Evolutionary conservation across 2,329 filamentous ascomycete genomes (phyloP).

Genomic region (Fusarium torreyae): DNA sequence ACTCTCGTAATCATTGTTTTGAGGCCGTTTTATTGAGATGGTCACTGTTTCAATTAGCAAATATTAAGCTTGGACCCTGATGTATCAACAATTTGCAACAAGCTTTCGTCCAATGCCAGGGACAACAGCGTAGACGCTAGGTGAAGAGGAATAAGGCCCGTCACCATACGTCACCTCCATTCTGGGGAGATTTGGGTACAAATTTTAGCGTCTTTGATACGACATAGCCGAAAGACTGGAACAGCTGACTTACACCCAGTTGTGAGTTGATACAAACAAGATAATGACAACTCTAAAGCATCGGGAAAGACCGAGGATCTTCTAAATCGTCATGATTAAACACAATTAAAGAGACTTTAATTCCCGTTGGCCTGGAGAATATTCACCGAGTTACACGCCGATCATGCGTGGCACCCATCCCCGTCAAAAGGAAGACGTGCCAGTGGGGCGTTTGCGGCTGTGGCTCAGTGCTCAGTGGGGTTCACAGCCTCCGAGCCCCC

Average conservation of each 20-base stretch:
- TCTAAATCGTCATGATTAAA: no score
- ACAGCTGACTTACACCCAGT: no score
- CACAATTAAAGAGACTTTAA: no score
- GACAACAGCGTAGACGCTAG: background rate
- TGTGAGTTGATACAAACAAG: no score
- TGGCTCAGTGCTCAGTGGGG: conserved; percentile 47
- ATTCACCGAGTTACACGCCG: conserved; percentile 3
- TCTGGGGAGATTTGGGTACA: conserved; percentile 15
- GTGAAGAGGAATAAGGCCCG: background rate
- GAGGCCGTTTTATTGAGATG: conserved; percentile 29
- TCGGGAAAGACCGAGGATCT: no score
- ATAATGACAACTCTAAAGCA: no score
- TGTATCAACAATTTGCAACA: conserved; percentile 6
- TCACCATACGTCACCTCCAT: conserved; percentile 30
- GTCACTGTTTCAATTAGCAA: conserved; percentile 15
- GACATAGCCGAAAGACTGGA: no score
- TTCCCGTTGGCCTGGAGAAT: background rate
- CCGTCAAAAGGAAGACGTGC: background rate
- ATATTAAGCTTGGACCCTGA: conserved; percentile 4
- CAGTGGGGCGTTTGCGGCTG: conserved; percentile 42
- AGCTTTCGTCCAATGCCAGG: conserved; percentile 13
- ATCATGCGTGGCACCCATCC: conserved; percentile 18
- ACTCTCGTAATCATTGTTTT: conserved; percentile 1
- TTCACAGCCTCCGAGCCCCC: conserved; percentile 34
- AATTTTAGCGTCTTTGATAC: conserved; percentile 20